Evolutionary conservation across 1,284 basidiomycete genomes (phyloP), one percentile per base, ranked within the genome.

Genomic region (Fomitopsis pinicola): DNA sequence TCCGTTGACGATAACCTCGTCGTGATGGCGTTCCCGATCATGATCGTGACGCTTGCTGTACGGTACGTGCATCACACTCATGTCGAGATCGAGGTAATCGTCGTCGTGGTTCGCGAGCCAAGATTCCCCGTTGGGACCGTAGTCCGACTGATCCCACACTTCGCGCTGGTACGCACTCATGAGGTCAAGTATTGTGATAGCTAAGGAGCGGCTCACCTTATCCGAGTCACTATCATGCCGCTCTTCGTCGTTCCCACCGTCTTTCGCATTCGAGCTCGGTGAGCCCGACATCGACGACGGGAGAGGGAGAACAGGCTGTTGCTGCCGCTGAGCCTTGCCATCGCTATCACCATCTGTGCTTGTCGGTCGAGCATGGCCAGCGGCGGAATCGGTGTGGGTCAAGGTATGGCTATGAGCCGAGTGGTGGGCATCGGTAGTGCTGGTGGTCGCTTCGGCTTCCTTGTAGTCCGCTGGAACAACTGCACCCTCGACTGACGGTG

Each of bases 401-500:
- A 53, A 46, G 33, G 38, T 30, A 46, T 44, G 57, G 5, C 60
- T 58, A 36, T 68, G 63, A 12, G 58, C 19, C n/a, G 67, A 62
- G 36, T 68, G 63, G 28, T 66, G 66, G 35, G 58, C 56, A 15
- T 40, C 52, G 7, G 54, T 28, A 19, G 65, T 28, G 12, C 62
- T 59, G 19, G 54, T 44, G 26, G 17, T 52, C 14, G 54, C 8
- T n/a, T 55, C 57, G 8, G 33, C 33, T 50, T 60, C 58, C 26
- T 52, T 56, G 30, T 62, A 53, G 38, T 72, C 74, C 28, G 68
- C 62, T 28, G 73, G 74, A 61, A 80, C 70, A 22, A 72, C 77
- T 12, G 75, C 76, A 28, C 74, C 80, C 59, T 77, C 73, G 2
- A 54, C 67, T 22, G 72, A 71, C 9, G 68, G 17, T 35, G 77